A percentile compares a stretch with the other conserved stretches of the same genome.
Conservation (phyloP, 164 flowering plant genomes). For the Akebia trifoliata region DNA sequence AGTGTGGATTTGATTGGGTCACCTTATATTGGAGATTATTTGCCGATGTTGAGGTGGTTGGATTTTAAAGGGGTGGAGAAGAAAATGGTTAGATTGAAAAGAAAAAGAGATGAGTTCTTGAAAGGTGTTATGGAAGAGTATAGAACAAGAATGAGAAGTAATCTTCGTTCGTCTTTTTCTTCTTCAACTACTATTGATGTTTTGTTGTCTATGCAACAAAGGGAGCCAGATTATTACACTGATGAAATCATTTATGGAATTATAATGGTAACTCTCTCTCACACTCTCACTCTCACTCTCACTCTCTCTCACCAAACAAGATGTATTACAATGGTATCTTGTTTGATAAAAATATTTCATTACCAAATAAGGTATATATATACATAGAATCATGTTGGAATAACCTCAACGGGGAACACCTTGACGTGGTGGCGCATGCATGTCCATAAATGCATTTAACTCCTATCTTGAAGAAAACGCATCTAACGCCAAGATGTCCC, state of each 20-base stretch:
- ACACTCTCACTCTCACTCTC: not conserved
- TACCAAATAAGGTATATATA: no score
- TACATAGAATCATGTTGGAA: no score
- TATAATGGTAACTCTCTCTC: not conserved
- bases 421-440: no score
- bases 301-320: no score
- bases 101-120: constrained; percentile 11
- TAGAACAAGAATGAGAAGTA: not conserved
- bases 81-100: constrained; percentile 10
- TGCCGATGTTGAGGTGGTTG: constrained; percentile 14
- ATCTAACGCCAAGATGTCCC: no score
- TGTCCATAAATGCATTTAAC: no score
- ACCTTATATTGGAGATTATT: constrained; percentile 11
- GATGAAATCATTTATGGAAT: constrained; percentile 1
- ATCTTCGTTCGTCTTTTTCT: not conserved
- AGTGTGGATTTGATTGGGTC: constrained; percentile 3
- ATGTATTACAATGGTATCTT: no score
- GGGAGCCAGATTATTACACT: constrained; percentile 5
- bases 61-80: constrained; percentile 16
- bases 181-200: not conserved
- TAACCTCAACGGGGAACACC: no score
- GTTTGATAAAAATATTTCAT: no score
- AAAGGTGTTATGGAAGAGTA: constrained; percentile 12
- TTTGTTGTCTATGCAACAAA: not conserved
- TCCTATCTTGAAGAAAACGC: no score